phyloP scores from a whole-genome alignment of 2,329 filamentous ascomycete species.

The Epichloe festucae region DNA sequence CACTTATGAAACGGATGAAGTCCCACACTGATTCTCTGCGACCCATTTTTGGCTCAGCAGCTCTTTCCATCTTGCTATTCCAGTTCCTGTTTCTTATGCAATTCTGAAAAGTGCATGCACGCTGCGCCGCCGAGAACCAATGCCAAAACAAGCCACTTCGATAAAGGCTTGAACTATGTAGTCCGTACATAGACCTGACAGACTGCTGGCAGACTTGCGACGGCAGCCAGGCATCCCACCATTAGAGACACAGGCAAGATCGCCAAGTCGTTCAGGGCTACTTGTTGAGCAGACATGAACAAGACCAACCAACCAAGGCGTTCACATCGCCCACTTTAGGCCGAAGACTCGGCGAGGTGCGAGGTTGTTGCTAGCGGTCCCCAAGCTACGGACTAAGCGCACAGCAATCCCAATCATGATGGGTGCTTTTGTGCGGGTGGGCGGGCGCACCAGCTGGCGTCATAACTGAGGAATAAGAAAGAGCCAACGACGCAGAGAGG shows the following conservation, averaged over 20 bases:
- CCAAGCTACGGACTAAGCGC: not conserved
- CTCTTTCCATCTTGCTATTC: not conserved
- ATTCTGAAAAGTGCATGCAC: no score
- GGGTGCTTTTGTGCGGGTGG: constrained; percentile 17
- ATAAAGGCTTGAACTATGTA: no score
- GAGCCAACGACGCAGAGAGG: constrained; percentile 5
- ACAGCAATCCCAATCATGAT: constrained; percentile 8
- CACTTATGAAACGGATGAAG: not conserved
- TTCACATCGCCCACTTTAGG: not conserved
- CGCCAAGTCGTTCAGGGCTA: no score
- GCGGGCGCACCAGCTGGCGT: constrained; percentile 5
- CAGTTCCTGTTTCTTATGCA: not conserved
- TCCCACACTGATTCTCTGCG: not conserved
- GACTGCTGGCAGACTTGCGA: no score
- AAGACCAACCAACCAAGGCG: not conserved
- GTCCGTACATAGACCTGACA: no score
- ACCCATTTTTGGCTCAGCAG: not conserved
- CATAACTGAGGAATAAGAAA: constrained; percentile 1
- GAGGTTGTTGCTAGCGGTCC: not conserved
- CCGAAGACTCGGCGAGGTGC: not conserved
- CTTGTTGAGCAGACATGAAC: no score
- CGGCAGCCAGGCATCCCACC: no score
- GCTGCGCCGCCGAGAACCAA: no score
- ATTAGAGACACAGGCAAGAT: no score
- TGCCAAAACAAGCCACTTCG: no score